Base-by-base conservation (phyloP, 164 flowering plant species). In the Amborella trichopoda region DNA sequence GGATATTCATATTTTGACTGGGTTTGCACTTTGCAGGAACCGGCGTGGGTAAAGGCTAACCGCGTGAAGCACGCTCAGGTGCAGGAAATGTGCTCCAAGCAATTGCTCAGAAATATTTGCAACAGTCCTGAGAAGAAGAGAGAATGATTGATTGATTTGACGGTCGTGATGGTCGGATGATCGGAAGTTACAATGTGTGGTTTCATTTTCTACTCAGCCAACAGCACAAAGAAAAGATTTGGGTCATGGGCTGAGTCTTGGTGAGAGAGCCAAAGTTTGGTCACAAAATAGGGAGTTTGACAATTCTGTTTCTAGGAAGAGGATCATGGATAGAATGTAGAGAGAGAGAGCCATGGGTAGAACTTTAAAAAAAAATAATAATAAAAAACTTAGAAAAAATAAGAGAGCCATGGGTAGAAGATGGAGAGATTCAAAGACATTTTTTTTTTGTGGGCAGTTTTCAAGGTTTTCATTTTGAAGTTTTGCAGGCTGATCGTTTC, bases 1-100 rank as follows among this genome's bases (percentile, higher is more conserved):
- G n/a, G n/a, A n/a, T n/a, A n/a, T n/a, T n/a, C n/a, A n/a, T n/a
- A n/a, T n/a, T n/a, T n/a, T n/a, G n/a, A n/a, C n/a, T n/a, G n/a
- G n/a, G n/a, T n/a, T 6, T 26, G 3, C n/a, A n/a, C n/a, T n/a
- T n/a, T n/a, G 30, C 72, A 90, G 95, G 98, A 86, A 55, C 98
- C 98, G 50, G 95, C 94, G 19, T 90, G 95, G 94, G 95, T 90
- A 20, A 76, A 63, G 74, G 95, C 89, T 8, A 77, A 68, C 26
- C 80, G 95, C 4, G 62, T 64, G 62, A 80, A 71, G 58, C 76
- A 80, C 49, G 89, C 84, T 9, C 84, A 81, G 40, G 91, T 83
- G 27, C 91, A 81, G 53, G 66, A 77, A 33, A 46, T 86, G 58
- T 88, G 83, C 53, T 76, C 94, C 16, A 86, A 69, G 51, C 80